Base-by-base conservation (phyloP, 2,329 filamentous ascomycete genomes). In the Xylariaceae sp. region DNA sequence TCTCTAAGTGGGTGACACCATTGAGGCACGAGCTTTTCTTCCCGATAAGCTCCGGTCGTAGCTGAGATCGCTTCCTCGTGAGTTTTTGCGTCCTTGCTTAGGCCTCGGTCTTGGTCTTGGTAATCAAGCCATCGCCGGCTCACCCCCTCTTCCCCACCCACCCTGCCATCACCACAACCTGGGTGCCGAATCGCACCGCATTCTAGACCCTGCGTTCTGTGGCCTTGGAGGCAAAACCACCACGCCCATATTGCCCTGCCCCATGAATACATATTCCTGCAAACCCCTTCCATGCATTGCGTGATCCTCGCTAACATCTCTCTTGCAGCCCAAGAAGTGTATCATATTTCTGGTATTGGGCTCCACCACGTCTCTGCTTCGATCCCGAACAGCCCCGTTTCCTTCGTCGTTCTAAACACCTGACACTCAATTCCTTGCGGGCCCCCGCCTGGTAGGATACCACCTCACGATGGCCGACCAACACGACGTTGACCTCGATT, bases 401-500 rank as follows among this genome's bases (percentile, higher is more conserved):
- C 59, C 63, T 62, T 60, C 51, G 62, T 64, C 64, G 63, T 61
- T 64, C 60, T 64, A 65, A 64, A 61, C 23, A 61, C 59, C 59
- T 63, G 61, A 62, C 62, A 57, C 47, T 64, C 65, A 67, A 51
- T 65, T 57, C 66, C 66, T 67, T 61, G 72, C 72, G 73, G 75
- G 75, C 77, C 75, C 74, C 67, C 71, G 68, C 68, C 70, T 73
- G 74, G 73, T 74, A 73, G 75, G 74, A 72, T 72, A 75, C 72
- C 72, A 65, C 72, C 67, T 66, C 65, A 79, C 71, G 73, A 88
- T 80, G 86, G 81, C 82, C 74, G 82, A 85, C 75, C 82, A 84
- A 75, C 80, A 91, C 79, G 93, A 97, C 79, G 90, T 97, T 80
- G 93, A 97, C 81, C 85, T 99, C 80, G 94, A 99, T 79, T 97